A percentile compares a stretch with the other conserved stretches of the same genome.
These are phyloP conservation scores for Dendrobium nobile DNA, from an alignment of 106 monocot species.

Conservation along the genomic window DNA sequence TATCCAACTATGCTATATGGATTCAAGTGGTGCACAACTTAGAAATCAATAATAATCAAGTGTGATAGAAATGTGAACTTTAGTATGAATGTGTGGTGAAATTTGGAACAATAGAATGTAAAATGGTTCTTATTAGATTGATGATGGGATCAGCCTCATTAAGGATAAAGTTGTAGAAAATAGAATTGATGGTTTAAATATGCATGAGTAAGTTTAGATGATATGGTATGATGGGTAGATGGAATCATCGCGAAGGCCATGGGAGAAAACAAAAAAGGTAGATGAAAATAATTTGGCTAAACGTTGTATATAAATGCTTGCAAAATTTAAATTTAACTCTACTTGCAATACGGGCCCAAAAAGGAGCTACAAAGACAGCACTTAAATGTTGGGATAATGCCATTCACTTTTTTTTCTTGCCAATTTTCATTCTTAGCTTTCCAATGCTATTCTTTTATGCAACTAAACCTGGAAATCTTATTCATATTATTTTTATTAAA, in stretches of 20 bases:
- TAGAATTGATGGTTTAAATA: neutral
- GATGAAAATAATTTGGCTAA: neutral
- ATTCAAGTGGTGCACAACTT: neutral
- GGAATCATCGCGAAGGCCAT: neutral
- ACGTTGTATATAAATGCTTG: neutral
- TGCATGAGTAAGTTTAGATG: neutral
- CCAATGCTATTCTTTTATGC: neutral
- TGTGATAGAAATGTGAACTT: neutral
- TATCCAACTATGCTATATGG: neutral
- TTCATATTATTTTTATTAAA: neutral
- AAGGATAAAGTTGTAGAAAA: neutral
- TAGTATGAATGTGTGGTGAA: neutral
- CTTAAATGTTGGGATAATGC: too few relatives aligned
- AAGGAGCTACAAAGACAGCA: too few relatives aligned
- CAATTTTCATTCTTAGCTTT: neutral
- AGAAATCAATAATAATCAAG: neutral
- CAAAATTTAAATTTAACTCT: too few relatives aligned
- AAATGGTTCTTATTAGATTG: neutral
- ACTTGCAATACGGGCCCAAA: too few relatives aligned
- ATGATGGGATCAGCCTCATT: neutral
- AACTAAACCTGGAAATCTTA: neutral
- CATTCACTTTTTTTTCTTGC: too few relatives aligned
- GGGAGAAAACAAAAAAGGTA: neutral
- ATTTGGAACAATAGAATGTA: neutral
- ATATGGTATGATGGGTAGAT: neutral